Evolutionary conservation across 139 green algal species (phyloP).

Genomic region (Picochlorum sp.): DNA sequence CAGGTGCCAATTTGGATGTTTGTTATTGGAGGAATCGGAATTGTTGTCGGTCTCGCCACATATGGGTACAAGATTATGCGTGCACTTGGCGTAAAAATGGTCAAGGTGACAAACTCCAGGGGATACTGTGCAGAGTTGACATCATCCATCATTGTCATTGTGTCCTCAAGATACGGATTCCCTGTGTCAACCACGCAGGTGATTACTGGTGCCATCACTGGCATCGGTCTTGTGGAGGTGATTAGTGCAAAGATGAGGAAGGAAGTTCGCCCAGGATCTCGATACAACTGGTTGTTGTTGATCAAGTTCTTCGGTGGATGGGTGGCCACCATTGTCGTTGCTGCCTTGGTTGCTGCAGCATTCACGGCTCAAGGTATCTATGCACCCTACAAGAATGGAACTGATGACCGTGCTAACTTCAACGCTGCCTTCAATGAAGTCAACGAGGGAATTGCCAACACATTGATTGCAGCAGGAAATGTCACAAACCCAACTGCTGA

Average conservation of each 20-base stretch:
- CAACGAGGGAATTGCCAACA: conserved; percentile 9
- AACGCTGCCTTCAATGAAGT: conserved; percentile 2
- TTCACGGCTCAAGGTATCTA: conserved; percentile 30
- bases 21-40: conserved; percentile 55
- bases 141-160: conserved; percentile 43
- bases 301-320: conserved; percentile 24
- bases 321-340: conserved; percentile 25
- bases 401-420: conserved; percentile 5
- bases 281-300: conserved; percentile 43
- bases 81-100: conserved; percentile 45
- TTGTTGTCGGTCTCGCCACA: conserved; percentile 64
- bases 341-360: conserved; percentile 15
- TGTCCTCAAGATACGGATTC: conserved; percentile 49
- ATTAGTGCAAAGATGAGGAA: conserved; percentile 2
- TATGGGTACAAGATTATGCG: conserved; percentile 70
- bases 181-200: conserved; percentile 67
- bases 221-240: conserved; percentile 47
- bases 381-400: conserved; percentile 3
- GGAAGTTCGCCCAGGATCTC: neutral
- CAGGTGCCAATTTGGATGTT: conserved; percentile 65
- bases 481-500: conserved; percentile 5
- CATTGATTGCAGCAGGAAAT: conserved; percentile 9
- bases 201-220: conserved; percentile 43
- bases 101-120: conserved; percentile 49
- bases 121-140: conserved; percentile 59